Percentiles rank a stretch among this genome's conserved stretches.
These are phyloP conservation scores for Firmiana major DNA, from an alignment of 345 rosid species.

Conservation along the genomic window DNA sequence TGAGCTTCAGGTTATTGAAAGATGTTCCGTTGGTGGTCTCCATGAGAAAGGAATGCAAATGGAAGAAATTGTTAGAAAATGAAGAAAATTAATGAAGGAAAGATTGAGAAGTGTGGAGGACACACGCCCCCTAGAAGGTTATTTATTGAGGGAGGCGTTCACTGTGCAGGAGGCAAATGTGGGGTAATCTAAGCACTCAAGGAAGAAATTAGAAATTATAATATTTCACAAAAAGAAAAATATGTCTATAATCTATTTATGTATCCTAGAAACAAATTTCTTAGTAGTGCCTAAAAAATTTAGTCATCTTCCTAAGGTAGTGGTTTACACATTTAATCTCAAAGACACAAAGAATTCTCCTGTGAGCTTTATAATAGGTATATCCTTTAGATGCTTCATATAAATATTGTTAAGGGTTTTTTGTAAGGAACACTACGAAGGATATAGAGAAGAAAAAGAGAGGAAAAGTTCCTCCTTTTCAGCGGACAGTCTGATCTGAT, in stretches of 20 bases:
- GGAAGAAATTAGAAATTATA: conserved; percentile 14
- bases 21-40: conserved; percentile 30
- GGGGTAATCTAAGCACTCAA: conserved; percentile 36
- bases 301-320: not conserved
- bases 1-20: conserved; percentile 24
- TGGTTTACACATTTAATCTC: not conserved
- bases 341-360: too few species aligned
- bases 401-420: not conserved
- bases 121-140: conserved; percentile 58
- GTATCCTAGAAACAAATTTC: not conserved
- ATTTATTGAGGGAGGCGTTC: conserved; percentile 39
- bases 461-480: not conserved
- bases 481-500: not conserved
- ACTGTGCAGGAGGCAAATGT: conserved; percentile 35
- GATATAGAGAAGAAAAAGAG: not conserved
- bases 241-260: not conserved
- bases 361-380: not conserved
- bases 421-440: not conserved
- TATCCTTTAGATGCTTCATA: not conserved
- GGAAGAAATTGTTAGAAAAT: not conserved
- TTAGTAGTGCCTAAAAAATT: not conserved
- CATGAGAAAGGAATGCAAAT: conserved; percentile 24
- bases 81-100: not conserved
- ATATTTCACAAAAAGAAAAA: not conserved
- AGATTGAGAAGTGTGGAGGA: conserved; percentile 43